Conservation (phyloP, 1,284 basidiomycete species). For the Austropuccinia psidii region DNA sequence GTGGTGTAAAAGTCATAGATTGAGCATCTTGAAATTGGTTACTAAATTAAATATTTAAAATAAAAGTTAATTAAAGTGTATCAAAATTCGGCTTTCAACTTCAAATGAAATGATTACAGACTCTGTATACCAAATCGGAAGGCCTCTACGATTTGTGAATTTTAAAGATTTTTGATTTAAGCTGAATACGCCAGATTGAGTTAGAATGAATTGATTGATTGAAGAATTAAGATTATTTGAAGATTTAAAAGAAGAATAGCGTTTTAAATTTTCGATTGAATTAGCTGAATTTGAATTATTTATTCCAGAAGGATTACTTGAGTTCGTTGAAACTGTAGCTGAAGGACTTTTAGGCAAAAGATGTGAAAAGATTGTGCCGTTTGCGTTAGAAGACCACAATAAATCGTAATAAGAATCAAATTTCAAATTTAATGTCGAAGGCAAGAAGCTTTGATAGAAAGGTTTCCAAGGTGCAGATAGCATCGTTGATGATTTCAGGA, state of each 20-base stretch:
- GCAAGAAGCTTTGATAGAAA: conserved; percentile 15
- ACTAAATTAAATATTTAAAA: neutral
- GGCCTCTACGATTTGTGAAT: conserved; percentile 47
- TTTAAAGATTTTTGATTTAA: conserved; percentile 47
- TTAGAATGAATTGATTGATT: conserved; percentile 45
- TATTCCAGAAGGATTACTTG: too few relatives aligned
- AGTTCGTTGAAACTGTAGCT: conserved; percentile 54
- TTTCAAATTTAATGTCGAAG: conserved; percentile 55
- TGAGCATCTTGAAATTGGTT: conserved; percentile 15
- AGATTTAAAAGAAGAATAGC: conserved; percentile 44
- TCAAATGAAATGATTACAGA: neutral
- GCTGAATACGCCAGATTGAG: conserved; percentile 47
- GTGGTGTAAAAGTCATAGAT: conserved; percentile 6
- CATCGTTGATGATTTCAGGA: too few relatives aligned
- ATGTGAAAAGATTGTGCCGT: conserved; percentile 66
- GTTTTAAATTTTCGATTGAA: too few relatives aligned
- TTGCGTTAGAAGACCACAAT: conserved; percentile 72
- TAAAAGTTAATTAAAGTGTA: neutral
- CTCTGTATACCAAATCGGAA: conserved; percentile 47
- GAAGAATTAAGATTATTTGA: conserved; percentile 41
- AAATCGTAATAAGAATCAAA: conserved; percentile 87
- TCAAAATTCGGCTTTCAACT: neutral
- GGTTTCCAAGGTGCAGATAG: conserved; percentile 27
- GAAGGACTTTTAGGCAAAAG: conserved; percentile 60
- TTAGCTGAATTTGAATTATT: too few relatives aligned